Percentiles rank a stretch among this genome's conserved stretches.
Conservation (phyloP, 345 rosid species). For the Acer campestre region DNA sequence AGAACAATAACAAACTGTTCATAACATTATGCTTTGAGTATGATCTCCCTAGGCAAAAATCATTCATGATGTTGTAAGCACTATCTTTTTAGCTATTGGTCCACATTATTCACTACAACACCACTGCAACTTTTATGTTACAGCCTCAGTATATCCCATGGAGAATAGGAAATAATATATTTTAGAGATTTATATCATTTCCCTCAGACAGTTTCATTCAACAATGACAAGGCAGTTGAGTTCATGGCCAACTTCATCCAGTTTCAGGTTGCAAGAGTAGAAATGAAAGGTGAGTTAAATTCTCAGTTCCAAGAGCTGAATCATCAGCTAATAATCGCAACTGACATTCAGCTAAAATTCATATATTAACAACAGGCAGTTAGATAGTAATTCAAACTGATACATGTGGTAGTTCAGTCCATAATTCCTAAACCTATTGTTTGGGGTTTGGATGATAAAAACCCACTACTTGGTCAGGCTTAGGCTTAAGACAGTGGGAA, state of each 20-base stretch:
- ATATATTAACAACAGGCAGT: background rate
- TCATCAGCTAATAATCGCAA: constrained; percentile 1
- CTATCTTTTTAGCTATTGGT: background rate
- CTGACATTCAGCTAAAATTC: background rate
- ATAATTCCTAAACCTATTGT: background rate
- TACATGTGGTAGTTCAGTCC: background rate
- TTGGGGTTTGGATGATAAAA: background rate
- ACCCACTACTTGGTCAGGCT: background rate
- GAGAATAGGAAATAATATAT: no score
- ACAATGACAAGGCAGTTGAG: background rate
- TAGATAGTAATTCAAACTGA: background rate
- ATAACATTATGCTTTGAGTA: background rate
- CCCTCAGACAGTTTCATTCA: background rate
- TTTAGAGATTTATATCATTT: background rate
- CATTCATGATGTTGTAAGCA: background rate
- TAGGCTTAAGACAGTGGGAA: background rate
- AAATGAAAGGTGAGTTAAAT: background rate
- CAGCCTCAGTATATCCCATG: no score
- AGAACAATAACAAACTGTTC: background rate
- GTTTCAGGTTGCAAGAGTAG: background rate
- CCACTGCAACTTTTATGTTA: background rate
- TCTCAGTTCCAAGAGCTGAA: background rate
- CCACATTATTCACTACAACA: background rate
- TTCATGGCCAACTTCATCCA: background rate
- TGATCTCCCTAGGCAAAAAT: background rate